phyloP scores from a whole-genome alignment of 2,329 filamentous ascomycete genomes.

The Capronia americana region DNA sequence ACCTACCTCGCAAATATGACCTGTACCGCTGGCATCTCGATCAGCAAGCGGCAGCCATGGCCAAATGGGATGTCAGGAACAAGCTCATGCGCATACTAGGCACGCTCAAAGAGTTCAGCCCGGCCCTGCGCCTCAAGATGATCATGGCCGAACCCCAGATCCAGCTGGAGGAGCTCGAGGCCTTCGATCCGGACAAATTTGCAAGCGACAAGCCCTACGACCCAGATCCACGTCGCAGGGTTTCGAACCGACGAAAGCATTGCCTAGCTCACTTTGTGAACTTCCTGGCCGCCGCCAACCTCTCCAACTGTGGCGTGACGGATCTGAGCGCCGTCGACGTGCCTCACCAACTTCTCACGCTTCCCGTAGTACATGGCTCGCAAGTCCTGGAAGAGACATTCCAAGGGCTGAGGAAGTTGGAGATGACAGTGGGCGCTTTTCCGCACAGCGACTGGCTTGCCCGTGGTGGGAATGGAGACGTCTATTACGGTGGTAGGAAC shows the following conservation, averaged over 20 bases:
- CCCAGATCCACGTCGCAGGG: conserved; percentile 28
- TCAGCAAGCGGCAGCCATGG: conserved; percentile 31
- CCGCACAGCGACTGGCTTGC: conserved; percentile 36
- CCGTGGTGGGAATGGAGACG: conserved; percentile 14
- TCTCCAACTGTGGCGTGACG: conserved; percentile 12
- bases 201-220: conserved; percentile 25
- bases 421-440: conserved; percentile 27
- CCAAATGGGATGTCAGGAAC: conserved; percentile 14
- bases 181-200: conserved; percentile 26
- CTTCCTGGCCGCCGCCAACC: conserved; percentile 27
- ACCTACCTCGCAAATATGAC: conserved; percentile 28
- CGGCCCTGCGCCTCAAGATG: conserved; percentile 29
- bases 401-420: conserved; percentile 20
- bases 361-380: neutral
- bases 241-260: conserved; percentile 30
- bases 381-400: conserved; percentile 23
- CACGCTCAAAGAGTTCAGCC: conserved; percentile 17
- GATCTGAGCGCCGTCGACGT: conserved; percentile 29
- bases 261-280: conserved; percentile 32
- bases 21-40: conserved; percentile 38
- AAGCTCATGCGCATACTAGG: conserved; percentile 21
- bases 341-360: conserved; percentile 27
- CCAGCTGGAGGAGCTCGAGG: conserved; percentile 33
- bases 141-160: conserved; percentile 36
- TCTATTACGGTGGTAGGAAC: conserved; percentile 27